These are phyloP conservation scores for Naganishia vishniacii DNA, from an alignment of 768 basidiomycete genomes.

Conservation along the genomic window DNA sequence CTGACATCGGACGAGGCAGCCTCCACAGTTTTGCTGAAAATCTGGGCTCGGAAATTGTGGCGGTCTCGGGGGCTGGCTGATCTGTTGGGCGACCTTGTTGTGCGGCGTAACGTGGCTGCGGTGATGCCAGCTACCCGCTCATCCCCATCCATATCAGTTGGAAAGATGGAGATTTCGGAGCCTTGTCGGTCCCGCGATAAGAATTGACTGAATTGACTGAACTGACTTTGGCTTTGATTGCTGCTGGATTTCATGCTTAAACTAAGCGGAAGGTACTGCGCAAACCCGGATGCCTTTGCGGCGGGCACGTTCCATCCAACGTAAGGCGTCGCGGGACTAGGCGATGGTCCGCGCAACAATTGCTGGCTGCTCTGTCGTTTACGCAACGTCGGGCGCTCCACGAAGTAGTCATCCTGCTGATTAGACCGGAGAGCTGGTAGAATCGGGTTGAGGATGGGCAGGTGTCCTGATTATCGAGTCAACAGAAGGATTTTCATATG, in stretches of 20 bases:
- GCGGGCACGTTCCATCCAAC: slow-evolving; percentile 11
- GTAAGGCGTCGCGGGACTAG: not conserved
- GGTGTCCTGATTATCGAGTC: not conserved
- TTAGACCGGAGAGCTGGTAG: not conserved
- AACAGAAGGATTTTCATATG: not conserved
- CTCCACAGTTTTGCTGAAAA: slow-evolving; percentile 16
- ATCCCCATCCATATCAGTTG: slow-evolving; percentile 12
- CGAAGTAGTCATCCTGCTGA: slow-evolving; percentile 20
- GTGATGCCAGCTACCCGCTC: slow-evolving; percentile 5
- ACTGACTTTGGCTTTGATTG: slow-evolving; percentile 13
- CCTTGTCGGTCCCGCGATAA: slow-evolving; percentile 3
- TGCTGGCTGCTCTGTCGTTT: slow-evolving; percentile 5
- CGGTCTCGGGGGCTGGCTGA: slow-evolving; percentile 26
- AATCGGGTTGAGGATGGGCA: not conserved
- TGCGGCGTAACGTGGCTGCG: slow-evolving; percentile 2
- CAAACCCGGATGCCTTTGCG: slow-evolving; percentile 12
- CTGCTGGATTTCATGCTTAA: slow-evolving; percentile 19
- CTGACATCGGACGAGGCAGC: slow-evolving; percentile 13
- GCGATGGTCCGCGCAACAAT: slow-evolving; percentile 1
- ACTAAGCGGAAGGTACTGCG: slow-evolving; percentile 21
- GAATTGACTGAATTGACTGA: slow-evolving; percentile 20
- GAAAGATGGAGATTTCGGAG: slow-evolving; percentile 10
- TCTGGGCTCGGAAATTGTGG: slow-evolving; percentile 12
- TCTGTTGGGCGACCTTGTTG: slow-evolving; percentile 10
- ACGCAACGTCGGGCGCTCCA: slow-evolving; percentile 6